phyloP scores from a whole-genome alignment of 495 filamentous ascomycete genomes.

The Neurospora terricola region DNA sequence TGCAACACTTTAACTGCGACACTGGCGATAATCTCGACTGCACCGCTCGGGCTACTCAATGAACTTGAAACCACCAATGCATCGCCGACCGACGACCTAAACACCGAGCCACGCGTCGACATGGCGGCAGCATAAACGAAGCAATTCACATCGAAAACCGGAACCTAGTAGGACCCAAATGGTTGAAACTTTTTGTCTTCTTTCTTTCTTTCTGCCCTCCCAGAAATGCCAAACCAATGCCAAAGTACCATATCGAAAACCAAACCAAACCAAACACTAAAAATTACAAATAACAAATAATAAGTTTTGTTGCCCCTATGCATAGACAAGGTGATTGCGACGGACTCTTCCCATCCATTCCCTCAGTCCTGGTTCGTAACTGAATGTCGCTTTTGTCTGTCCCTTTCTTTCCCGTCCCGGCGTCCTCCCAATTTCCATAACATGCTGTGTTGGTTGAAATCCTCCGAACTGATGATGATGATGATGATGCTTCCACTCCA shows the following conservation, averaged over 20 bases:
- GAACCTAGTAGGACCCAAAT: not conserved
- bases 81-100: not conserved
- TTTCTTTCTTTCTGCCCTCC: not conserved
- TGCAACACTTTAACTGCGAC: not conserved
- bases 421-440: not conserved
- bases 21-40: not conserved
- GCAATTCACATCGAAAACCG: not conserved
- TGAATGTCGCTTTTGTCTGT: not conserved
- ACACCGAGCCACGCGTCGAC: not conserved
- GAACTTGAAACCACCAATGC: not conserved
- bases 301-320: not conserved
- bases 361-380: not conserved
- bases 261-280: not conserved
- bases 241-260: not conserved
- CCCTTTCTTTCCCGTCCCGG: not conserved
- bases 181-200: not conserved
- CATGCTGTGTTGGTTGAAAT: not conserved
- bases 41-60: not conserved
- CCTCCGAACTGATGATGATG: not conserved
- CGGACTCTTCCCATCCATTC: not conserved
- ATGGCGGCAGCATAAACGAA: not conserved
- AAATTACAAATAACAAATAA: not conserved
- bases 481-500: not conserved
- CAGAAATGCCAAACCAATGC: not conserved
- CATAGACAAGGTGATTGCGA: not conserved